phyloP scores from a whole-genome alignment of 768 basidiomycete genomes.

The Saitozyma sp. region DNA sequence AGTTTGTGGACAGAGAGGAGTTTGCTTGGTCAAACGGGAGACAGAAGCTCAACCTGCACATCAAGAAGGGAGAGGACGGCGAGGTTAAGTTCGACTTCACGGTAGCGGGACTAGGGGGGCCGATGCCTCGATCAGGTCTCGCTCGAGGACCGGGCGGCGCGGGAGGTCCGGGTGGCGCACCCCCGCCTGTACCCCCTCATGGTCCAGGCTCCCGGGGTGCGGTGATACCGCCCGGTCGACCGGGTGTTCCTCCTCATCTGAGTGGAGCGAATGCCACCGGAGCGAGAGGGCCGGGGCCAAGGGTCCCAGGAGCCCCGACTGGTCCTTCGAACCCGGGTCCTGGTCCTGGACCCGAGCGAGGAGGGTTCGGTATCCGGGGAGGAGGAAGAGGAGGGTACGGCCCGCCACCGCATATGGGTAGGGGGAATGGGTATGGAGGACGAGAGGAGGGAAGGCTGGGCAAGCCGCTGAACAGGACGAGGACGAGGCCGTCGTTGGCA shows the following conservation, averaged over 20 bases:
- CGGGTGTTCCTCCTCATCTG: conserved; percentile 10
- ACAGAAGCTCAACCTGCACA: conserved; percentile 43
- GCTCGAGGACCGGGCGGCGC: no score
- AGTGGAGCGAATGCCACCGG: conserved; percentile 7
- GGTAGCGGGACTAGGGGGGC: neutral
- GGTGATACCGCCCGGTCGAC: neutral
- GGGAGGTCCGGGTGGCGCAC: neutral
- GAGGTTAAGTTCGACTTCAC: conserved; percentile 26
- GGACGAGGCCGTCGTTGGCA: conserved; percentile 28
- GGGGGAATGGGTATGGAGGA: conserved; percentile 5
- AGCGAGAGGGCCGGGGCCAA: neutral
- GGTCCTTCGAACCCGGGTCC: conserved; percentile 5
- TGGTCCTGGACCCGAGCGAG: neutral
- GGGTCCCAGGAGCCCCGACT: conserved; percentile 6
- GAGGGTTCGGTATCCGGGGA: conserved; percentile 5
- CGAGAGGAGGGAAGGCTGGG: conserved; percentile 13
- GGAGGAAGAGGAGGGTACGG: conserved; percentile 4
- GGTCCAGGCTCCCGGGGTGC: conserved; percentile 9
- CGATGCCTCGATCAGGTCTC: no score
- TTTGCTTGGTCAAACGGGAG: conserved; percentile 49
- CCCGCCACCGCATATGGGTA: conserved; percentile 5
- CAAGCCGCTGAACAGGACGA: conserved; percentile 26
- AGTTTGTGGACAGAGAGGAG: conserved; percentile 47
- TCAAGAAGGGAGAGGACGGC: conserved; percentile 22
- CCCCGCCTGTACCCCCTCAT: neutral